phyloP scores from a whole-genome alignment of 352 stramenopile genomes.

The Phytophthora litchii region DNA sequence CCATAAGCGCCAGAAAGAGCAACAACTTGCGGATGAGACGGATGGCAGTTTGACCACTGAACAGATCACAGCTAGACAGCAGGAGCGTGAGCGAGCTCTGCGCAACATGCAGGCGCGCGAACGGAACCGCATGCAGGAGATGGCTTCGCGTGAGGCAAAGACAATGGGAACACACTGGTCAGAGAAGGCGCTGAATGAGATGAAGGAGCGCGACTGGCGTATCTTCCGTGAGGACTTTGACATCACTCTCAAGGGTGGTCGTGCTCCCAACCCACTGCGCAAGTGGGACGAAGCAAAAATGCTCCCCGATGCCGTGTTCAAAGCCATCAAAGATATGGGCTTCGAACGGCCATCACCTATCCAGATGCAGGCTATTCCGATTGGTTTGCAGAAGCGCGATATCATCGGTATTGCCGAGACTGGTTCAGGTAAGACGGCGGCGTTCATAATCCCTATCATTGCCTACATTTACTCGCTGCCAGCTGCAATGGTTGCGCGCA shows the following conservation, averaged over 20 bases:
- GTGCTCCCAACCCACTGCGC: slow-evolving; percentile 93
- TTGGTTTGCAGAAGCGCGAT: slow-evolving; percentile 96
- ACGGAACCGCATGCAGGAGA: slow-evolving; percentile 60
- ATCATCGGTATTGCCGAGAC: slow-evolving; percentile 99
- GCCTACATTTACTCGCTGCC: slow-evolving; percentile 95
- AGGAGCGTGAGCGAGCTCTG: slow-evolving; percentile 72
- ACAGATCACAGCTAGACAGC: slow-evolving; percentile 62
- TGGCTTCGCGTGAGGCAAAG: slow-evolving; percentile 69
- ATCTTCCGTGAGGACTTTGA: slow-evolving; percentile 99
- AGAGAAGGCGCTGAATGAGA: slow-evolving; percentile 93
- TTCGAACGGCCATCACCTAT: slow-evolving; percentile 98
- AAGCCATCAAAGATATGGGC: slow-evolving; percentile 91
- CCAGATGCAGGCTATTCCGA: slow-evolving; percentile 97
- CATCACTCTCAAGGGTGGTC: slow-evolving; percentile 93
- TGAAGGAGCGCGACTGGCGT: slow-evolving; percentile 98
- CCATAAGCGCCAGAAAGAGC: slow-evolving; percentile 86
- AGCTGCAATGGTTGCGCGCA: slow-evolving; percentile 77
- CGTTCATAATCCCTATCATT: slow-evolving; percentile 98
- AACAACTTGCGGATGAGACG: slow-evolving; percentile 66
- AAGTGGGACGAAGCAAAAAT: slow-evolving; percentile 85
- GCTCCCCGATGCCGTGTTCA: slow-evolving; percentile 79
- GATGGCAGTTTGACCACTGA: slow-evolving; percentile 67
- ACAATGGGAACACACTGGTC: slow-evolving; percentile 91
- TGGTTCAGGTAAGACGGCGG: slow-evolving; percentile 98
- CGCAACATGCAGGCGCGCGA: slow-evolving; percentile 79